These are phyloP conservation scores for Suhomyces bokatorum DNA, from an alignment of 1,139 yeast genomes.

Conservation along the genomic window DNA sequence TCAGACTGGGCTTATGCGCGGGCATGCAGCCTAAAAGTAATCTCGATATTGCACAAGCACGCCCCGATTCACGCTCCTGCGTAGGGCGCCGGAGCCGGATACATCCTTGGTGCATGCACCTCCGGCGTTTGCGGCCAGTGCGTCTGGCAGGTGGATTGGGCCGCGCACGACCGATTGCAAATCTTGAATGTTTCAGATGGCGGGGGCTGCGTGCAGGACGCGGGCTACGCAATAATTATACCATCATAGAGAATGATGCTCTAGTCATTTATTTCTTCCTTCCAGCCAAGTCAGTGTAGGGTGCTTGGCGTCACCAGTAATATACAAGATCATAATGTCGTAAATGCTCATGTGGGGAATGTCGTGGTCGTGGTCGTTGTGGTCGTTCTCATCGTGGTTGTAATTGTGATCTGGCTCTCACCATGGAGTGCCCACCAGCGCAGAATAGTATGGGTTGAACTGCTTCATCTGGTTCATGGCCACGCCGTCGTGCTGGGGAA, in stretches of 20 bases:
- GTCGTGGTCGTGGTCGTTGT: too few species aligned
- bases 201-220: too few species aligned
- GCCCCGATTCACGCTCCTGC: background rate
- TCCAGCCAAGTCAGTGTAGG: conserved; percentile 6
- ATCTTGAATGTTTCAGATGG: background rate
- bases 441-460: conserved; percentile 2
- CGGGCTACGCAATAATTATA: background rate
- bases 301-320: conserved; percentile 9
- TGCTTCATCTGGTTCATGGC: background rate
- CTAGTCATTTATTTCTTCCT: conserved; percentile 1
- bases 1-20: background rate
- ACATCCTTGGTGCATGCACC: background rate
- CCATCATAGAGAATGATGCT: background rate
- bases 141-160: background rate
- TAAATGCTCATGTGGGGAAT: background rate
- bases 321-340: conserved; percentile 4
- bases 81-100: background rate
- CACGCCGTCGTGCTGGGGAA: conserved; percentile 6
- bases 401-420: background rate
- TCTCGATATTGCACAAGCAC: background rate
- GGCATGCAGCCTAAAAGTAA: background rate
- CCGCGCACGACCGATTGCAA: conserved; percentile 1
- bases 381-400: background rate
- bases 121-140: too few species aligned
- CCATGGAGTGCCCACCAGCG: conserved; percentile 1